Percentiles rank a stretch among this genome's conserved stretches.
phyloP scores from a whole-genome alignment of 257 asterid genomes.

The Solanum medicagineum region DNA sequence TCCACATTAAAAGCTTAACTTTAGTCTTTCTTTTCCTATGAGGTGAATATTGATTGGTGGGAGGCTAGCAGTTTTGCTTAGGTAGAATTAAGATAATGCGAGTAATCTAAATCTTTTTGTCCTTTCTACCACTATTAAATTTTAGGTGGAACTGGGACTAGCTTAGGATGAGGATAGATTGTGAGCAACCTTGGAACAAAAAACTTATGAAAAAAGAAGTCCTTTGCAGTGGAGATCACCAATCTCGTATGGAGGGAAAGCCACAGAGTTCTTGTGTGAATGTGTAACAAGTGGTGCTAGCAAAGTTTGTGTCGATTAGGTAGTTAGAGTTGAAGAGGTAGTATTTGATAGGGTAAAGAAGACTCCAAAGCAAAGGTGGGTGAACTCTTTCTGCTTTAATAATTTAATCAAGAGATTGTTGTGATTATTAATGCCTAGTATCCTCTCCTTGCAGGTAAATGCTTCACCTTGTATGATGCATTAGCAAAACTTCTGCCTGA shows the following conservation, averaged over 20 bases:
- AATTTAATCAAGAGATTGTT: background rate
- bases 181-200: background rate
- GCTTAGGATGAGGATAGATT: background rate
- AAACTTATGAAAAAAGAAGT: background rate
- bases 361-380: background rate
- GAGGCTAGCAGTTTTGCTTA: background rate
- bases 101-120: background rate
- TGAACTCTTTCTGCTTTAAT: background rate
- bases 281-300: background rate
- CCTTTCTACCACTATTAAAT: background rate
- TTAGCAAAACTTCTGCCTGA: slow-evolving; percentile 57
- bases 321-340: background rate
- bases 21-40: background rate
- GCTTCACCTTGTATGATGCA: slow-evolving; percentile 67
- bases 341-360: background rate
- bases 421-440: background rate
- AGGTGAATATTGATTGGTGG: background rate
- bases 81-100: background rate
- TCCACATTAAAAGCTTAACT: background rate
- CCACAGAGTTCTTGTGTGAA: background rate
- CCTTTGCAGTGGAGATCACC: background rate
- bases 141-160: background rate
- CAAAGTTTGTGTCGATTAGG: background rate
- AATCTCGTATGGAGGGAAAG: background rate
- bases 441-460: slow-evolving; percentile 40